Evolutionary conservation across 2,329 filamentous ascomycete species (phyloP), one percentile per base, ranked within the genome.

Genomic region (Nectriaceae sp.): DNA sequence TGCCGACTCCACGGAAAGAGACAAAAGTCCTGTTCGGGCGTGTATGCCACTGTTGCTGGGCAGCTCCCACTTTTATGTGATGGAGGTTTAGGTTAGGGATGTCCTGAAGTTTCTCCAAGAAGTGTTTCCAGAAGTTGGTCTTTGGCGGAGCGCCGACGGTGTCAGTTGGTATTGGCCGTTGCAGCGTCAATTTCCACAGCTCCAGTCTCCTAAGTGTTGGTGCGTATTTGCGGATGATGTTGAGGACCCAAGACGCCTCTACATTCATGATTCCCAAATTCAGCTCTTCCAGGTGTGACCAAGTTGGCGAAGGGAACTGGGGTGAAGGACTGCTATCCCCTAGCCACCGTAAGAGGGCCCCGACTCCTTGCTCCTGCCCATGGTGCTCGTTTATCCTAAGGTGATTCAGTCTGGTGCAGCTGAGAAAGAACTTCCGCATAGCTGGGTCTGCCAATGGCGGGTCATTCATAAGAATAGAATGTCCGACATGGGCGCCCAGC

Each of bases 341-440:
- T 10, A 77, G 60, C 74, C 68, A 80, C 11, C 56, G 21, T 3
- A 80, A 47, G 11, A 80, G 54, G 1, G 61, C 55, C 0, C 61
- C 53, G 2, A 61, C 46, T 3, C 57, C 46, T 4, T 46, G 16
- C 4, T 46, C 16, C 0, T 48, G 19, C 6, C 24, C 42, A 15
- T 53, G 41, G 1, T 48, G 42, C 16, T 56, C 55, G 55, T 84
- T 84, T 37, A 84, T 59, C 3, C 82, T 74, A 4, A 85, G 67
- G 55, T 80, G 75, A 22, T 70, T 70, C 5, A 85, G 50, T 16
- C 77, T 76, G 40, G 52, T 56, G 26, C 57, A 46, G 15, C 55
- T 44, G n/a, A 44, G 40, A 3, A 68, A 54, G 38, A 68, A 67
- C 2, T 42, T 43, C 36, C 60, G 53, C 4, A 68, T 44, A 41